Evolutionary conservation across 2,329 filamentous ascomycete genomes (phyloP).

Genomic region (Colletotrichum sp.): DNA sequence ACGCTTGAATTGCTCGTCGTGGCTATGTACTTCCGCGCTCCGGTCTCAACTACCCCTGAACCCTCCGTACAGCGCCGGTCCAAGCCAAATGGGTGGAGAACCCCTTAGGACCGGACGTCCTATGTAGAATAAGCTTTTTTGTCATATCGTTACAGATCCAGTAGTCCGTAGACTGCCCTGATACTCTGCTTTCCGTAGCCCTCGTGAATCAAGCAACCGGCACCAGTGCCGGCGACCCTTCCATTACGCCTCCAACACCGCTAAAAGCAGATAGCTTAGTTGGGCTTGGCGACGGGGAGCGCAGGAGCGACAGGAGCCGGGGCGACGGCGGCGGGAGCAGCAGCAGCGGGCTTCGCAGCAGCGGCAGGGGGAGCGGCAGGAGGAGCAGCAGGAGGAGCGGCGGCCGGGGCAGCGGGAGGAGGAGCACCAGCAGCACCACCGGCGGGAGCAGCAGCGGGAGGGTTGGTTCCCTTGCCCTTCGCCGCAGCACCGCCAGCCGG

Average conservation of each 20-base stretch:
- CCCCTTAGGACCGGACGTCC: not conserved
- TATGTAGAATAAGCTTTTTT: not conserved
- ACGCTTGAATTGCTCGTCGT: conserved; percentile 1
- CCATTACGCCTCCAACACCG: not conserved
- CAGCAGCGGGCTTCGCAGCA: not conserved
- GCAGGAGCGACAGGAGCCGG: conserved; percentile 11
- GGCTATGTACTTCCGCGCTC: conserved; percentile 1
- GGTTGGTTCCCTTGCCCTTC: conserved; percentile 5
- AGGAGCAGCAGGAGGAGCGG: not conserved
- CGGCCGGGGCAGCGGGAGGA: not conserved
- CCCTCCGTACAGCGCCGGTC: not conserved
- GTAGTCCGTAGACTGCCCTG: not conserved
- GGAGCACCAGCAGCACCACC: not conserved
- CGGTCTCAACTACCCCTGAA: not conserved
- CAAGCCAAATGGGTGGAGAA: not conserved
- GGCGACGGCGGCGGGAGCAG: not conserved
- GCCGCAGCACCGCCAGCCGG: conserved; percentile 2
- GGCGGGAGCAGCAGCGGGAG: not conserved
- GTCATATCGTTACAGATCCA: not conserved
- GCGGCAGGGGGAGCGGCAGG: not conserved
- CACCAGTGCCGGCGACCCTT: conserved; percentile 7
- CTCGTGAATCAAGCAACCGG: not conserved
- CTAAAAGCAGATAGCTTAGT: not conserved
- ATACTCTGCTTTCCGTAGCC: not conserved
- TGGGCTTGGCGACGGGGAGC: conserved; percentile 1